Percentiles rank a stretch among this genome's conserved stretches.
These are phyloP conservation scores for Multifurca ochricompacta DNA, from an alignment of 768 basidiomycete genomes.

Conservation along the genomic window DNA sequence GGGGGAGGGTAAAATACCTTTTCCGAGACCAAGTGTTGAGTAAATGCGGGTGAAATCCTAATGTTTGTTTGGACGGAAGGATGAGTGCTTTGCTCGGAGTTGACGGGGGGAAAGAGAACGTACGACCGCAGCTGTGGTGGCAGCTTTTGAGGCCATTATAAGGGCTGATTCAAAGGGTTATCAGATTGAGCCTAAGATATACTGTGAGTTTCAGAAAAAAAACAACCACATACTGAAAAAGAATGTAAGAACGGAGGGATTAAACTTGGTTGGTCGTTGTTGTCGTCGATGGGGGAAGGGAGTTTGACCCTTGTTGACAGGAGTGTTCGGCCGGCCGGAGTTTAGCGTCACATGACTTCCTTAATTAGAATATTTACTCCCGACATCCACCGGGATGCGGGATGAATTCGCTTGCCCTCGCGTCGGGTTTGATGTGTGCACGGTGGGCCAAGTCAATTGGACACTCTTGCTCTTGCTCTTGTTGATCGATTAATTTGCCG, in stretches of 20 bases:
- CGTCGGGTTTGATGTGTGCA: too few relatives aligned
- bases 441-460: too few relatives aligned
- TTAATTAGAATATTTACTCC: background rate
- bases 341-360: background rate
- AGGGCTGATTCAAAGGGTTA: too few relatives aligned
- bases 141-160: constrained; percentile 64
- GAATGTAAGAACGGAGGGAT: background rate
- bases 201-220: background rate
- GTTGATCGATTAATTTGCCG: too few relatives aligned
- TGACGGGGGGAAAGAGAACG: constrained; percentile 15
- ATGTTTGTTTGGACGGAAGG: constrained; percentile 4
- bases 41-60: constrained; percentile 84
- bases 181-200: background rate
- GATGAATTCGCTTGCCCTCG: too few relatives aligned
- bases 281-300: background rate
- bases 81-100: constrained; percentile 5
- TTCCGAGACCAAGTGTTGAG: constrained; percentile 74
- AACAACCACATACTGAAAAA: background rate
- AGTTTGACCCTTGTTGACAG: background rate
- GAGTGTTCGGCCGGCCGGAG: constrained; percentile 4
- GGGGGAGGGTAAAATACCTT: constrained; percentile 46
- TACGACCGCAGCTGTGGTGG: constrained; percentile 54
- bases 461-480: too few relatives aligned
- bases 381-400: background rate
- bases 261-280: background rate